Evolutionary conservation across 177 flowering plant genomes (phyloP).

Genomic region (Vitis hybrid): DNA sequence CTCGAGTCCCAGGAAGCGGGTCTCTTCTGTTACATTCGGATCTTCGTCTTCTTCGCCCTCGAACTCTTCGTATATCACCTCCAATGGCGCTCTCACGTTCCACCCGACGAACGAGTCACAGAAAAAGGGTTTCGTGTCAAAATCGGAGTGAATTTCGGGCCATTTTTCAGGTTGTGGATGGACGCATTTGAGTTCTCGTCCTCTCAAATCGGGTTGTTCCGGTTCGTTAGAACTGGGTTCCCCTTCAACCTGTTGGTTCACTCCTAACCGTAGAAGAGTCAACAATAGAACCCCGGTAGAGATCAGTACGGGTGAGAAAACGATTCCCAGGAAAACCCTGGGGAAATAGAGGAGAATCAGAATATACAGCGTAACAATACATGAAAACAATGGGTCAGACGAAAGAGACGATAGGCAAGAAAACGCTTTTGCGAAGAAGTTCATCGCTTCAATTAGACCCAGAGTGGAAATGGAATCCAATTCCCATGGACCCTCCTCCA

Average conservation of each 20-base stretch:
- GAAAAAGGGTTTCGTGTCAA: conserved; percentile 13
- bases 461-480: conserved; percentile 11
- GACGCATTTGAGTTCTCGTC: conserved; percentile 15
- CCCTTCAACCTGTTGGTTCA: conserved; percentile 19
- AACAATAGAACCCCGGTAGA: conserved; percentile 46
- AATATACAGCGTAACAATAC: conserved; percentile 41
- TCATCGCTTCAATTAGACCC: conserved; percentile 6
- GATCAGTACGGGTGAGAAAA: conserved; percentile 55
- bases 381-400: conserved; percentile 57
- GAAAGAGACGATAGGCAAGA: conserved; percentile 18
- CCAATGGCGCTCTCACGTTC: conserved; percentile 72
- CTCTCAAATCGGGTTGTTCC: background rate
- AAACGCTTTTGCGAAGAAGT: conserved; percentile 9
- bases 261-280: conserved; percentile 50
- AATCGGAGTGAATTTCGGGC: conserved; percentile 8
- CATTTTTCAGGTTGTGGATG: conserved; percentile 13
- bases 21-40: conserved; percentile 6
- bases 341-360: conserved; percentile 67
- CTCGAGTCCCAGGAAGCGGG: conserved; percentile 18
- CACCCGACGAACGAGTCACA: conserved; percentile 47
- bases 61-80: conserved; percentile 72
- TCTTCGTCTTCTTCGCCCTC: conserved; percentile 48
- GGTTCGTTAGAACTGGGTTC: background rate
- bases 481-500: conserved; percentile 16
- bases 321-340: conserved; percentile 20